These are phyloP conservation scores for Oxytropis ochrocephala DNA, from an alignment of 306 rosid genomes.

Conservation along the genomic window DNA sequence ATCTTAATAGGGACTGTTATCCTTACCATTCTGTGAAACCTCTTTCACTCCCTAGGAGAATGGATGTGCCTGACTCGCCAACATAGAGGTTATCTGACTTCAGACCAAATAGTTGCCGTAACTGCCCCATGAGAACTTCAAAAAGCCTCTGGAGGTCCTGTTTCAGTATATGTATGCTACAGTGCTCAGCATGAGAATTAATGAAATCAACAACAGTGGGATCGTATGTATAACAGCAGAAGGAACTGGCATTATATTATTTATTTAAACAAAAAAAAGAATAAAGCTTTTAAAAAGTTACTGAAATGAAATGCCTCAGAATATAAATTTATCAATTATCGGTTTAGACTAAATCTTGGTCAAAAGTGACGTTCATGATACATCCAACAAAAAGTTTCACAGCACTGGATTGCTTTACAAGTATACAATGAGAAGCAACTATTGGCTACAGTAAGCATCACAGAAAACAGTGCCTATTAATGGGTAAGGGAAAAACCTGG, in stretches of 20 bases:
- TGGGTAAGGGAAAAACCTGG: conserved; percentile 44
- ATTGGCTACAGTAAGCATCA: background rate
- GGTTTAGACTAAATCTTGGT: background rate
- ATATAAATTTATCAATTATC: background rate
- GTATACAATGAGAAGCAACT: background rate
- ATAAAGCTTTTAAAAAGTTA: background rate
- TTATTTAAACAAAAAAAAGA: background rate
- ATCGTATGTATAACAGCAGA: background rate
- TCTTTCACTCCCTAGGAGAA: conserved; percentile 69
- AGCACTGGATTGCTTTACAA: background rate
- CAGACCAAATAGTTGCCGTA: conserved; percentile 92
- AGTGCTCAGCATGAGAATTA: conserved; percentile 20
- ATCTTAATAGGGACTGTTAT: background rate
- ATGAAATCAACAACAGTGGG: conserved; percentile 8
- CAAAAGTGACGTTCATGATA: background rate
- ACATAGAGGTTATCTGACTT: conserved; percentile 50
- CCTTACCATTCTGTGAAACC: conserved; percentile 91
- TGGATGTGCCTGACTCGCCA: conserved; percentile 64
- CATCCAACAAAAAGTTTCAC: conserved; percentile 12
- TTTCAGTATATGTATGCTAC: conserved; percentile 38
- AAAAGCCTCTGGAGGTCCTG: conserved; percentile 73
- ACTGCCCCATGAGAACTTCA: conserved; percentile 86
- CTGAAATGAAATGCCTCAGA: conserved; percentile 3
- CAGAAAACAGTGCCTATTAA: background rate
- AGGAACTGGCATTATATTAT: background rate